Evolutionary conservation across 2,329 filamentous ascomycete genomes (phyloP).

Genomic region (Cytospora piceicola): DNA sequence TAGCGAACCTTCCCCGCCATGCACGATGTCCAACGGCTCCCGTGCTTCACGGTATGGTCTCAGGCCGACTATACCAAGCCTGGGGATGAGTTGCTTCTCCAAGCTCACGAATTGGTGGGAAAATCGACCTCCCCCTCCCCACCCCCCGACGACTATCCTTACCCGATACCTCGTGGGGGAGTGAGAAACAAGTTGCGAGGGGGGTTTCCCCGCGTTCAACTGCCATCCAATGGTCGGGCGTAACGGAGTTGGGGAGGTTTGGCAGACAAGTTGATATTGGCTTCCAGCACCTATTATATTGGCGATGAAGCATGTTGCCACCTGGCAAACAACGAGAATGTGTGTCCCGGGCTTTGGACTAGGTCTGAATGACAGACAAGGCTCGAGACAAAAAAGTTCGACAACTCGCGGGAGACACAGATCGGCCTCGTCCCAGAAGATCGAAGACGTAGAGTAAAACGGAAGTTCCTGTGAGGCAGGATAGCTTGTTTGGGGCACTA

Average conservation of each 20-base stretch:
- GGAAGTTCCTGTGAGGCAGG: background rate
- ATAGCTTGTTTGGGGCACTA: background rate
- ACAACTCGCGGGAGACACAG: background rate
- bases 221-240: background rate
- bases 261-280: background rate
- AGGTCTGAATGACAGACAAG: too few relatives aligned
- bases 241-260: background rate
- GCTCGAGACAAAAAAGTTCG: background rate
- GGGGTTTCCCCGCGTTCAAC: background rate
- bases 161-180: background rate
- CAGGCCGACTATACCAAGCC: background rate
- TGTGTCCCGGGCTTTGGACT: too few relatives aligned
- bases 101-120: background rate
- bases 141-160: background rate
- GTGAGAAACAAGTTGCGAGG: background rate
- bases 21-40: background rate
- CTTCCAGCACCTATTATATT: background rate
- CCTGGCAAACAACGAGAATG: background rate
- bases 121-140: background rate
- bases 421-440: background rate
- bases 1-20: background rate
- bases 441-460: background rate
- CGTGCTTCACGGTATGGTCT: background rate
- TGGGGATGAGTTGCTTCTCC: background rate
- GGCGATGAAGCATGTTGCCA: background rate